Conservation (phyloP, 768 basidiomycete genomes). For the Amanita exitialis region DNA sequence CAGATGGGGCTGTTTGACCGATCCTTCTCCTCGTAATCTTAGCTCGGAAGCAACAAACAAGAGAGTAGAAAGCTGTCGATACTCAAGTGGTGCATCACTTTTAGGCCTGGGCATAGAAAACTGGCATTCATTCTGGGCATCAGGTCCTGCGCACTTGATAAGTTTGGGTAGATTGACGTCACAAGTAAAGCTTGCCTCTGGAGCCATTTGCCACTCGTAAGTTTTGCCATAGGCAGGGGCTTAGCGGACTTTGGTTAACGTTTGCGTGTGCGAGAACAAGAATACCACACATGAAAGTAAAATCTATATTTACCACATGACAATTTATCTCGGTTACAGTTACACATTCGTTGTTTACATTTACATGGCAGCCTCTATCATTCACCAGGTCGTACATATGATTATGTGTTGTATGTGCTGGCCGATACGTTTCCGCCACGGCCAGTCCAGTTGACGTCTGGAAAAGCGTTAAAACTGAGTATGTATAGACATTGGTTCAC, state of each 20-base stretch:
- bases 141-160: slow-evolving; percentile 42
- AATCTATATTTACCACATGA: background rate
- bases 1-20: slow-evolving; percentile 62
- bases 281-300: slow-evolving; percentile 58
- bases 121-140: slow-evolving; percentile 31
- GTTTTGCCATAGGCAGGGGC: slow-evolving; percentile 13
- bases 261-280: slow-evolving; percentile 32
- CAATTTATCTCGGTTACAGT: background rate
- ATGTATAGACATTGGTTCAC: slow-evolving; percentile 21
- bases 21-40: slow-evolving; percentile 49
- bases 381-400: background rate
- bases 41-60: slow-evolving; percentile 59
- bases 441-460: slow-evolving; percentile 98
- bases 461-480: background rate
- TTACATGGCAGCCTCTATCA: background rate
- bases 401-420: slow-evolving; percentile 62
- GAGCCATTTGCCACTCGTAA: slow-evolving; percentile 41
- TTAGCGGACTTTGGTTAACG: slow-evolving; percentile 8
- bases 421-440: slow-evolving; percentile 94
- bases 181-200: slow-evolving; percentile 35
- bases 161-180: background rate
- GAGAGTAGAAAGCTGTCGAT: slow-evolving; percentile 20
- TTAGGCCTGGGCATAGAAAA: background rate
- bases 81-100: background rate
- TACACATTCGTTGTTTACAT: background rate